Evolutionary conservation across 345 rosid genomes (phyloP), one percentile per base, ranked within the genome.

Genomic region (Eucalyptus marginata): DNA sequence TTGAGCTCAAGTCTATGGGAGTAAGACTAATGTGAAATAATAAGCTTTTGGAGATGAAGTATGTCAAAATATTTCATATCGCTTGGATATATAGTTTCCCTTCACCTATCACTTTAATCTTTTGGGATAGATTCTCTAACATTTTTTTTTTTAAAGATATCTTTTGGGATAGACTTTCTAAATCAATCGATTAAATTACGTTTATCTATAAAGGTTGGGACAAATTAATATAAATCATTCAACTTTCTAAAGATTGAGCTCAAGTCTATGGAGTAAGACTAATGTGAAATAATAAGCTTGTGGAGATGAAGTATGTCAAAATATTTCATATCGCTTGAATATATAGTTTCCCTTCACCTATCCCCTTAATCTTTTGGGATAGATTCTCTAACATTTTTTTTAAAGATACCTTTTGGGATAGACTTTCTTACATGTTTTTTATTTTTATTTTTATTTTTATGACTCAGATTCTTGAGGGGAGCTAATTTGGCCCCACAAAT

Each of bases 311-410:
- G 2, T 11, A 25, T 27, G 31, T 27, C 4, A 27, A 59, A 66
- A 66, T 13, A n/a, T 29, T 64, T 13, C 71, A 29, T n/a, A 29
- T 62, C 3, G 17, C 68, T 6, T 62, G 33, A 18, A 20, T 20
- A 54, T 54, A 54, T 20, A 8, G 29, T 59, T 12, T 59, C 7
- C 1, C 16, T 59, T 27, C 59, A 58, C 29, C 1, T 10, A 24
- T 56, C 13, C 2, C 0, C 25, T 56, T 24, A 56, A 56, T 10
- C 6, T 10, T 58, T 0, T 10, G n/a, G 11, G 64, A 20, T 24
- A 56, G 18, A 50, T 49, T 50, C 52, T 50, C 18, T 15, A 50
- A 50, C 7, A 11, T 10, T 47, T 47, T 47, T 47, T 49, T 3
- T 43, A 1, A 49, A 49, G 50, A 49, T 49, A 49, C 13, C 50